Base-by-base conservation (phyloP, 345 rosid genomes). In the Eucalyptus paniculata region DNA sequence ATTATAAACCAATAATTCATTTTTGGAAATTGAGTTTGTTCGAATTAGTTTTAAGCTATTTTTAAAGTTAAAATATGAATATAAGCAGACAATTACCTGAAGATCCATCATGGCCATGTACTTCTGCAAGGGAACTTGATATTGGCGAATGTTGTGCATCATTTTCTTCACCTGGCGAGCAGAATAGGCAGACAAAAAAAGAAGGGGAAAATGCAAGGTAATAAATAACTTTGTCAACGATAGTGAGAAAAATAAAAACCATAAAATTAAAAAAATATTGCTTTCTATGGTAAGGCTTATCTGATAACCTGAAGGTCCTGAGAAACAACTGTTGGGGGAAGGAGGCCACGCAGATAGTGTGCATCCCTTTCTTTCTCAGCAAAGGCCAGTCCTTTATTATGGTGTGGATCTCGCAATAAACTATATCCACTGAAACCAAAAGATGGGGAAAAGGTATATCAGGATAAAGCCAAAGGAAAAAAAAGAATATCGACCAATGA, bases 61-160 rank as follows among this genome's bases (percentile, higher is more conserved):
- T 40, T 77, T 21, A 21, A 77, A 77, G 17, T 77, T 40, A 40
- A 77, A 77, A 40, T 37, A 24, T 44, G 47, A 54, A 54, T 19
- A 53, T 21, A n/a, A 67, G 42, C 32, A 34, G 82, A 67, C 47
- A 69, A 60, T 3, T 92, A 97, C 99, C 97, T 96, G 98, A 92
- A 97, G 96, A 93, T 97, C 99, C 98, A 96, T 97, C 99, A 97
- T 96, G 89, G 96, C 96, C 99, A 97, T 94, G 93, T 96, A 97
- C 93, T 92, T 97, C 93, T 97, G 99, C 87, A 97, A 89, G 19
- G 99, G 99, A 90, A 97, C 94, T 93, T 96, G 96, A 92, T 97
- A 97, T 87, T 96, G 95, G 65, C 98, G 97, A 89, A 97, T 93
- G 86, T 91, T 97, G 83, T 93, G 97, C 97, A 97, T 94, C 94